These are phyloP conservation scores for Diophrys sp. DNA, from an alignment of 73 alveolate species.

Conservation along the genomic window DNA sequence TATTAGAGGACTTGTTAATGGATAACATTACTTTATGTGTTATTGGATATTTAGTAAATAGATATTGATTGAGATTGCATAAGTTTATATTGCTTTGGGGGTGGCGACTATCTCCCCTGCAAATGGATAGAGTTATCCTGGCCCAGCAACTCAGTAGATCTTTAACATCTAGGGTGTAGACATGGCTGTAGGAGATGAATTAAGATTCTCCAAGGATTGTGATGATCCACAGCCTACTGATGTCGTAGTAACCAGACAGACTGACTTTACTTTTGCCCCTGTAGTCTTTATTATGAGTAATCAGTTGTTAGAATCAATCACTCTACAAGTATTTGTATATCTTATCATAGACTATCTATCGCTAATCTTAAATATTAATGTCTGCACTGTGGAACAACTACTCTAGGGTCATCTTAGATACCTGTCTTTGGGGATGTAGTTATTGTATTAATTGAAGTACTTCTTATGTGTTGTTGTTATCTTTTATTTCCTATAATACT, in stretches of 20 bases:
- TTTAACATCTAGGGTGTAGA: slow-evolving; percentile 33
- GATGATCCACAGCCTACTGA: slow-evolving; percentile 18
- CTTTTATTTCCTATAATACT: too few relatives aligned
- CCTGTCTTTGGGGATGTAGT: too few relatives aligned
- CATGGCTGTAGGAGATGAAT: slow-evolving; percentile 40
- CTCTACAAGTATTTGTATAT: too few relatives aligned
- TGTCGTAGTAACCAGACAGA: slow-evolving; percentile 18
- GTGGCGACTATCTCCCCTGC: slow-evolving; percentile 38
- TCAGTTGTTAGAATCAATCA: too few relatives aligned
- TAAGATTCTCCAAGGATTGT: slow-evolving; percentile 45
- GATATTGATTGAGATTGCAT: slow-evolving; percentile 15
- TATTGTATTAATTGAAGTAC: too few relatives aligned
- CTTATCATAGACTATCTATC: too few relatives aligned
- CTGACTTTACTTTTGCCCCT: slow-evolving; percentile 15
- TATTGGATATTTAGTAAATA: slow-evolving; percentile 6
- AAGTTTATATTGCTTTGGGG: slow-evolving; percentile 11
- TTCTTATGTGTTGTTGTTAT: too few relatives aligned
- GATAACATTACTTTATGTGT: slow-evolving; percentile 44
- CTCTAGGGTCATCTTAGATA: too few relatives aligned
- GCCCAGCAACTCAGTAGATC: slow-evolving; percentile 20
- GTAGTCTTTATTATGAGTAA: slow-evolving; percentile 19
- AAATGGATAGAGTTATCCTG: slow-evolving; percentile 21
- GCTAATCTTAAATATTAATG: too few relatives aligned
- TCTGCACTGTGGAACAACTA: too few relatives aligned
- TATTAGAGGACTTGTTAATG: slow-evolving; percentile 16